phyloP scores from a whole-genome alignment of 177 flowering plant species.

The Vitis hybrid region DNA sequence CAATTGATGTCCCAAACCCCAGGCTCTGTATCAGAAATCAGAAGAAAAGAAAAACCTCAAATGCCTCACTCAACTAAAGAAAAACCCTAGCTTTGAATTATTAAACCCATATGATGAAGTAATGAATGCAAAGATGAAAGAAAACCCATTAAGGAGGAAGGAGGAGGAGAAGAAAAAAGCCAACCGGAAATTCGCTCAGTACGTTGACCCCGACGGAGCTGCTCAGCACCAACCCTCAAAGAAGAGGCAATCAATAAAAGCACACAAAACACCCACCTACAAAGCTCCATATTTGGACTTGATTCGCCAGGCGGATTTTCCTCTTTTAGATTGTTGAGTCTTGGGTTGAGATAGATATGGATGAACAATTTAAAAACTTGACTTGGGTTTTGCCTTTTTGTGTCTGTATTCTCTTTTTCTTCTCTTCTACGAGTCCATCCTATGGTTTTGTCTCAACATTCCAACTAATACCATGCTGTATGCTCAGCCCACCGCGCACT shows the following conservation, averaged over 20 bases:
- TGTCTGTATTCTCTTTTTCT: no score
- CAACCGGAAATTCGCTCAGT: slow-evolving; percentile 47
- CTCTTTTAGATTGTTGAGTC: not conserved
- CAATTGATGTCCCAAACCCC: not conserved
- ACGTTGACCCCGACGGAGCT: slow-evolving; percentile 28
- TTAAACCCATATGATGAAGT: not conserved
- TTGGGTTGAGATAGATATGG: slow-evolving; percentile 13
- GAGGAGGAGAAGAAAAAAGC: not conserved
- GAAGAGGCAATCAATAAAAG: slow-evolving; percentile 17
- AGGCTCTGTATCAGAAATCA: not conserved
- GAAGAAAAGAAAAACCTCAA: not conserved
- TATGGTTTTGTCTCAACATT: no score
- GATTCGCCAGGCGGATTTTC: not conserved
- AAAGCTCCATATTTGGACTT: slow-evolving; percentile 12
- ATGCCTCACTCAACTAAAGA: not conserved
- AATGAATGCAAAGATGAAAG: not conserved
- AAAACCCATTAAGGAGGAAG: not conserved
- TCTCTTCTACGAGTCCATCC: no score
- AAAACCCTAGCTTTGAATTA: not conserved
- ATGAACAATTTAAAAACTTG: not conserved
- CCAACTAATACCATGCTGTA: no score
- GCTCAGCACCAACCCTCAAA: slow-evolving; percentile 18
- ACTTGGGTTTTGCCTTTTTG: not conserved
- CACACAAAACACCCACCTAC: slow-evolving; percentile 23
- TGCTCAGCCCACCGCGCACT: not conserved